Evolutionary conservation across 495 filamentous ascomycete genomes (phyloP).

Genomic region (Friedmanniomyces simplex): DNA sequence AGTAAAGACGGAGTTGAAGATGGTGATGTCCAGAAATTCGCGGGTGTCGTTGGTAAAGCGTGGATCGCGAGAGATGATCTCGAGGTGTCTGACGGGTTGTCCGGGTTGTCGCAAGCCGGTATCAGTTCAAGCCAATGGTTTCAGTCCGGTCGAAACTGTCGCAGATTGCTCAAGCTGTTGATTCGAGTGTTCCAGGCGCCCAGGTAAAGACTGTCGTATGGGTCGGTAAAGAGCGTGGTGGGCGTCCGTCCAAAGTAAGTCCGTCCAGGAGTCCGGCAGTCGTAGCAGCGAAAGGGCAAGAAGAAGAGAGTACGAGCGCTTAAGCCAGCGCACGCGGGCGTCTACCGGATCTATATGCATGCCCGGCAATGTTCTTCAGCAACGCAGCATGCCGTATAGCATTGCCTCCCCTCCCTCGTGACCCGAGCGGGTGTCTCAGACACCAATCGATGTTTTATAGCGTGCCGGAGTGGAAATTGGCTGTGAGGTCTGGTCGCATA

Average conservation of each 20-base stretch:
- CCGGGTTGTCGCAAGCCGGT: not conserved
- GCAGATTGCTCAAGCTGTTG: not conserved
- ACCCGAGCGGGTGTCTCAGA: not conserved
- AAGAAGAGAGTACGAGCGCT: not conserved
- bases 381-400: not conserved
- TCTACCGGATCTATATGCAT: not conserved
- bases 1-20: not conserved
- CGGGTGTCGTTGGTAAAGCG: not conserved
- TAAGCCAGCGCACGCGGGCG: too few relatives aligned
- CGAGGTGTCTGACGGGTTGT: not conserved
- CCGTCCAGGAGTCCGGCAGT: not conserved
- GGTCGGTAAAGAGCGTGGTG: not conserved
- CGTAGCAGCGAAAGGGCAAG: not conserved
- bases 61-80: too few relatives aligned
- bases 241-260: too few relatives aligned
- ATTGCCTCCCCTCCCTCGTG: too few relatives aligned
- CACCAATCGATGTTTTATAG: not conserved
- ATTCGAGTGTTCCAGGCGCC: too few relatives aligned
- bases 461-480: not conserved
- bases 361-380: not conserved
- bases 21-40: not conserved
- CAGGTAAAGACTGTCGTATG: not conserved
- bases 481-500: not conserved
- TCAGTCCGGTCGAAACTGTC: not conserved
- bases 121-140: not conserved